Evolutionary conservation across 2,329 filamentous ascomycete species (phyloP).

Genomic region (Sphaerulina musiva): DNA sequence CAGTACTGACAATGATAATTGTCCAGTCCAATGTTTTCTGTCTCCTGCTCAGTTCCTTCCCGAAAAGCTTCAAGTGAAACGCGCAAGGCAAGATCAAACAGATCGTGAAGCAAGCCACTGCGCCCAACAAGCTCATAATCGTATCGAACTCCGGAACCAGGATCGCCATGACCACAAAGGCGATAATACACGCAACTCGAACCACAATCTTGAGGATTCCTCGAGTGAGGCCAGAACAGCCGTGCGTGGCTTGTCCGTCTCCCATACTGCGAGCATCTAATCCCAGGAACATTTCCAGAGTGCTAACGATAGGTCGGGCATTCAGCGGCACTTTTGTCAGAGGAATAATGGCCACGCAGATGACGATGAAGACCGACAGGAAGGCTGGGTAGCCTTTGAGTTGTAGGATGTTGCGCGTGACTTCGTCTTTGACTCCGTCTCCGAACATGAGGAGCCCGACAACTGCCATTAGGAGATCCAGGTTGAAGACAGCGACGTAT

Average conservation of each 20-base stretch:
- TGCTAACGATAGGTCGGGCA: slow-evolving; percentile 79
- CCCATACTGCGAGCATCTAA: slow-evolving; percentile 55
- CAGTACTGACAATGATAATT: slow-evolving; percentile 61
- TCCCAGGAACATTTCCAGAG: slow-evolving; percentile 72
- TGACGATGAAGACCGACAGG: slow-evolving; percentile 71
- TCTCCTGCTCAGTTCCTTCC: slow-evolving; percentile 55
- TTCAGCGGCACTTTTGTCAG: slow-evolving; percentile 71
- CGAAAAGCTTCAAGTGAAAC: slow-evolving; percentile 88
- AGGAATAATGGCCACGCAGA: slow-evolving; percentile 86
- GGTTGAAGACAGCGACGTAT: slow-evolving; percentile 73
- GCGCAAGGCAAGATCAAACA: slow-evolving; percentile 83
- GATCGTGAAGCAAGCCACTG: slow-evolving; percentile 84
- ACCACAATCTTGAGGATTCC: slow-evolving; percentile 55
- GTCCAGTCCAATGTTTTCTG: slow-evolving; percentile 63
- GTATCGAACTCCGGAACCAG: slow-evolving; percentile 74
- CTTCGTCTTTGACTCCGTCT: slow-evolving; percentile 75
- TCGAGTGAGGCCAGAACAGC: slow-evolving; percentile 52
- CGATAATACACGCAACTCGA: slow-evolving; percentile 59
- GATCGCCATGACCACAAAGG: slow-evolving; percentile 70
- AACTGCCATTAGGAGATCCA: slow-evolving; percentile 76
- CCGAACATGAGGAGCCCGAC: slow-evolving; percentile 93
- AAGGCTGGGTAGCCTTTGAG: slow-evolving; percentile 59
- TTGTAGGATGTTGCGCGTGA: slow-evolving; percentile 81
- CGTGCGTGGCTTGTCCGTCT: slow-evolving; percentile 45
- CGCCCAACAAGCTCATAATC: slow-evolving; percentile 87